These are phyloP conservation scores for Paecilomyces formosus DNA, from an alignment of 2,329 filamentous ascomycete genomes.

Conservation along the genomic window DNA sequence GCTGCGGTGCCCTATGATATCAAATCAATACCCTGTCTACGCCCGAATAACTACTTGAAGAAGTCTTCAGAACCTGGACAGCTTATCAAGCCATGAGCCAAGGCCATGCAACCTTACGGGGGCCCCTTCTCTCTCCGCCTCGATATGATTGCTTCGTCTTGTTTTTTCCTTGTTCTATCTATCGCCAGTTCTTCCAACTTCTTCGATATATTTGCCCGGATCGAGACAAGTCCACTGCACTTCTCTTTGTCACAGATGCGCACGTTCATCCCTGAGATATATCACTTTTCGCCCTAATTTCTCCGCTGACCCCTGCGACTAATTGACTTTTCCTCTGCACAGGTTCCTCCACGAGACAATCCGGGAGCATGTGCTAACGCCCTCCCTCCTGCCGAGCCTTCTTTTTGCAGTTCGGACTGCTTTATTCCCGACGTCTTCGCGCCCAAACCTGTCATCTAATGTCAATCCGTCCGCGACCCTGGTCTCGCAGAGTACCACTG, in stretches of 20 bases:
- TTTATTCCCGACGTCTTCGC: conserved; percentile 79
- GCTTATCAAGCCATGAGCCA: background rate
- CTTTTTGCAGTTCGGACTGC: conserved; percentile 58
- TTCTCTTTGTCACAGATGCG: background rate
- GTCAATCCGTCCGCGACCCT: conserved; percentile 9
- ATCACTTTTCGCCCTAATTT: background rate
- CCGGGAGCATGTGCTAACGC: conserved; percentile 57
- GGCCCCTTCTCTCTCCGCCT: background rate
- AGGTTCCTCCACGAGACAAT: conserved; percentile 41
- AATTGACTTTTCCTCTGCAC: conserved; percentile 3
- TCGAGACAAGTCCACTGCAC: background rate
- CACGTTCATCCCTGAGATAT: background rate
- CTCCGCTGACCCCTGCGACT: conserved; percentile 1
- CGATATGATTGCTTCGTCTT: background rate
- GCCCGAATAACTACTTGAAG: background rate
- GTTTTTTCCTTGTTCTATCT: background rate
- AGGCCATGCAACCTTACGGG: background rate
- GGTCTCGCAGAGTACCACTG: conserved; percentile 20
- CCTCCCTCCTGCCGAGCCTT: conserved; percentile 57
- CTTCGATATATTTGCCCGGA: background rate
- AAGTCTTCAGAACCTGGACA: background rate
- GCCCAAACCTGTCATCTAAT: conserved; percentile 48
- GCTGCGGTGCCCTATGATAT: background rate
- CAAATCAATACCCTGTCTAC: background rate
- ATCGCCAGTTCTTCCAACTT: background rate